Evolutionary conservation across 495 filamentous ascomycete genomes (phyloP).

Genomic region (Echria macrotheca): DNA sequence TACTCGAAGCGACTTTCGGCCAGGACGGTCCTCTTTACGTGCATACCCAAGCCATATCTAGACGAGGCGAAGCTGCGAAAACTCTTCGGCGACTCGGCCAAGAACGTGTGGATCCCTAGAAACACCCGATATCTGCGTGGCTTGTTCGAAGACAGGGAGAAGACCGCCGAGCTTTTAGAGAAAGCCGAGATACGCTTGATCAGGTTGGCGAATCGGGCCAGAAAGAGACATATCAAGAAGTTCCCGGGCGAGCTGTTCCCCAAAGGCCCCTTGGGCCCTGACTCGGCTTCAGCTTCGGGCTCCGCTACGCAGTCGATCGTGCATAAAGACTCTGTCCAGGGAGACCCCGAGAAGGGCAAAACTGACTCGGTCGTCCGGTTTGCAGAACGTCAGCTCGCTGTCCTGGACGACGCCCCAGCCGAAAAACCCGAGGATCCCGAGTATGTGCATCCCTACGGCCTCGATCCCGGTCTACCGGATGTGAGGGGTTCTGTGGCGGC

Average conservation of each 20-base stretch:
- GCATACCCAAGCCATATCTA: constrained; percentile 55
- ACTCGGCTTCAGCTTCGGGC: not conserved
- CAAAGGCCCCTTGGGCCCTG: too few relatives aligned
- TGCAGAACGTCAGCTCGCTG: constrained; percentile 18
- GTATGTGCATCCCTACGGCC: constrained; percentile 37
- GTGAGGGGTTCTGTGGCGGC: constrained; percentile 66
- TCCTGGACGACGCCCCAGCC: constrained; percentile 9
- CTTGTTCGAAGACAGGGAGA: constrained; percentile 55
- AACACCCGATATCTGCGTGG: constrained; percentile 51
- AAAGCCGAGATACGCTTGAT: constrained; percentile 62
- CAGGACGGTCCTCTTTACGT: constrained; percentile 64
- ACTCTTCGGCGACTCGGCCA: constrained; percentile 55
- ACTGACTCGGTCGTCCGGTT: constrained; percentile 13
- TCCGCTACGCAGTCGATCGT: not conserved
- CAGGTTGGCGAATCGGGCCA: constrained; percentile 51
- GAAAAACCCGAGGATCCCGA: constrained; percentile 17
- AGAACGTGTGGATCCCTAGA: constrained; percentile 57
- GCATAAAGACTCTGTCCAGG: not conserved
- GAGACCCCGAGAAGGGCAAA: constrained; percentile 22
- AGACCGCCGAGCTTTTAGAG: constrained; percentile 56
- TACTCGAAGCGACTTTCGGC: constrained; percentile 62
- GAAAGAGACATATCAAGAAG: constrained; percentile 42
- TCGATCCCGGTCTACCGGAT: constrained; percentile 32
- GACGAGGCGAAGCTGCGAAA: constrained; percentile 51
- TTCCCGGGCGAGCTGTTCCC: too few relatives aligned